phyloP scores from a whole-genome alignment of 257 asterid species.

The Agastache rugosa region DNA sequence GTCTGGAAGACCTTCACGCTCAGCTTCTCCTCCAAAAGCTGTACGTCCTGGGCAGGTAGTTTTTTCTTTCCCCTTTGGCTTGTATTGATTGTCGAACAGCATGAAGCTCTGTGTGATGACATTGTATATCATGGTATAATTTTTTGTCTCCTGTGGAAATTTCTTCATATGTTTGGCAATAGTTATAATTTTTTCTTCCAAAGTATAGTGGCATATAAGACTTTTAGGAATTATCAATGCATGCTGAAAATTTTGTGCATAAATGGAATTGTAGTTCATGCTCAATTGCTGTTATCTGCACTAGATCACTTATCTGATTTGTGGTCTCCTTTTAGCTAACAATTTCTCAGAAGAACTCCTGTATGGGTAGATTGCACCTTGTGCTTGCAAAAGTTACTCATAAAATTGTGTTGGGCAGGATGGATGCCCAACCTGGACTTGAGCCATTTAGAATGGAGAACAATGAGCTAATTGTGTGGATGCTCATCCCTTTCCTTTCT shows the following conservation, averaged over 20 bases:
- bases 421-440: neutral
- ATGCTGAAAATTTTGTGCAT: conserved; percentile 11
- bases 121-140: neutral
- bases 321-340: conserved; percentile 13
- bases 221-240: neutral
- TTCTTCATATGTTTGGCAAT: conserved; percentile 15
- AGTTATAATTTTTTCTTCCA: neutral
- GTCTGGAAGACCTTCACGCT: conserved; percentile 58
- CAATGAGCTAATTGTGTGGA: neutral
- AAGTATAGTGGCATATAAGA: neutral
- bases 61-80: conserved; percentile 31
- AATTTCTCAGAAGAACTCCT: neutral
- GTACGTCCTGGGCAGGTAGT: conserved; percentile 98
- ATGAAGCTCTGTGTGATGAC: neutral
- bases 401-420: neutral
- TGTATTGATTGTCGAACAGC: conserved; percentile 15
- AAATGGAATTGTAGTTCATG: neutral
- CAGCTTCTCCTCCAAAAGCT: conserved; percentile 88
- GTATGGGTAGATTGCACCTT: conserved; percentile 16
- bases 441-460: neutral
- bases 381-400: conserved; percentile 9
- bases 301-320: conserved; percentile 1
- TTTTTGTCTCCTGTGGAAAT: neutral
- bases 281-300: conserved; percentile 13
- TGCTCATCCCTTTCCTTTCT: neutral